Evolutionary conservation across 2,329 filamentous ascomycete genomes (phyloP), one percentile per base, ranked within the genome.

Genomic region (Sarocladium kiliense): DNA sequence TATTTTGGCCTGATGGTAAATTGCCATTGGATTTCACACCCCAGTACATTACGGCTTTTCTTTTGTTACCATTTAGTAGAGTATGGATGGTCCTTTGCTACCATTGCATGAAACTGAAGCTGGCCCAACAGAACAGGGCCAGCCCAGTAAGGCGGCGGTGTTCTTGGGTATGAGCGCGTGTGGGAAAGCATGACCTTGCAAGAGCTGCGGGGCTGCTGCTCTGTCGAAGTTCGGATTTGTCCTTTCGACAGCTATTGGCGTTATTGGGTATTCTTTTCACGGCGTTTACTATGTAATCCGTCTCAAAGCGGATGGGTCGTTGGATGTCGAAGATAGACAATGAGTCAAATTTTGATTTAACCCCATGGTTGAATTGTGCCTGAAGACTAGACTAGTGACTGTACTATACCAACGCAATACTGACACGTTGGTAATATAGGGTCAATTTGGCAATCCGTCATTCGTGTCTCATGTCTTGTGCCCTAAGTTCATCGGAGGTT

Each of bases 191-290:
- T 18, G 47, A 51, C 47, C 27, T 32, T 51, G 47, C 47, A 51
- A 51, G 47, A 36, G 47, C 47, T 51, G 47, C 47, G 30, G 47
- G 47, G 26, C 47, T 51, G 47, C 47, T 51, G 30, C 21, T 18
- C 27, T 18, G 11, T 36, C 18, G 30, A 51, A 12, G 11, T 36
- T n/a, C 36, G 47, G n/a, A n/a, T 36, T n/a, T 21, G 3, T 36
- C 12, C 25, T 27, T 51, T 36, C 21, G 16, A 5, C 21, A 47
- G 44, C 9, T 14, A n/a, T 47, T 3, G 44, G 44, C 44, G 44
- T 47, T 47, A 18, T 10, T 16, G 44, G 44, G 21, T 47, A 23
- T 44, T 25, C 21, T 25, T 12, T 30, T 47, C 23, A 47, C n/a
- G n/a, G n/a, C n/a, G n/a, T n/a, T n/a, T n/a, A n/a, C n/a, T n/a